Base-by-base conservation (phyloP, 306 rosid genomes). In the Sindora glabra region DNA sequence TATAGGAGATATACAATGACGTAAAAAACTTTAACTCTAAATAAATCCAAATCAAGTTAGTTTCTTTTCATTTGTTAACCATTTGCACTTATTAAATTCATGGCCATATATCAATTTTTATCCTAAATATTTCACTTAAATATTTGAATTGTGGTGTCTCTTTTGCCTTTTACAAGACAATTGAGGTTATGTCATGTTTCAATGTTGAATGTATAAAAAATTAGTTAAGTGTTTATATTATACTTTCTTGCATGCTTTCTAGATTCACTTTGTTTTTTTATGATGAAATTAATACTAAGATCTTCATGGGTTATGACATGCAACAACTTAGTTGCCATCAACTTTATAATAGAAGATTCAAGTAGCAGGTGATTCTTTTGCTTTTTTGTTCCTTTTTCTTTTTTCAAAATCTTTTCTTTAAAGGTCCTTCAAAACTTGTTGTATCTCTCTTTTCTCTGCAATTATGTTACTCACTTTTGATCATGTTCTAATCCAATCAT, bases 311-410 rank as follows among this genome's bases (percentile, higher is more conserved):
- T 32, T 61, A 30, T 70, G 46, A 18, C 32, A 42, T 77, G 73
- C 91, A 90, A 91, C 48, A 90, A 87, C 65, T 59, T 81, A 30
- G 95, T 90, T 11, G 94, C 80, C 65, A 90, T 85, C 91, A 81
- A 83, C 74, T 79, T 90, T 46, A 79, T 79, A 9, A 24, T 77
- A 49, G 82, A 62, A 5, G 44, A 61, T 50, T 78, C 81, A 57
- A 64, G 48, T 59, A 78, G 53, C 86, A 73, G 97, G 97, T 90
- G 40, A 74, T 15, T 69, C 26, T 64, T 10, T n/a, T n/a, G n/a
- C n/a, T n/a, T n/a, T n/a, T n/a, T n/a, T n/a, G n/a, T n/a, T n/a
- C n/a, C n/a, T n/a, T n/a, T n/a, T 9, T 58, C 5, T 25, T 30
- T 5, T 16, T 47, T 48, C 56, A 27, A n/a, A n/a, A n/a, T n/a